Evolutionary conservation across 2,329 filamentous ascomycete species (phyloP).

Genomic region (Botrytis medusae): DNA sequence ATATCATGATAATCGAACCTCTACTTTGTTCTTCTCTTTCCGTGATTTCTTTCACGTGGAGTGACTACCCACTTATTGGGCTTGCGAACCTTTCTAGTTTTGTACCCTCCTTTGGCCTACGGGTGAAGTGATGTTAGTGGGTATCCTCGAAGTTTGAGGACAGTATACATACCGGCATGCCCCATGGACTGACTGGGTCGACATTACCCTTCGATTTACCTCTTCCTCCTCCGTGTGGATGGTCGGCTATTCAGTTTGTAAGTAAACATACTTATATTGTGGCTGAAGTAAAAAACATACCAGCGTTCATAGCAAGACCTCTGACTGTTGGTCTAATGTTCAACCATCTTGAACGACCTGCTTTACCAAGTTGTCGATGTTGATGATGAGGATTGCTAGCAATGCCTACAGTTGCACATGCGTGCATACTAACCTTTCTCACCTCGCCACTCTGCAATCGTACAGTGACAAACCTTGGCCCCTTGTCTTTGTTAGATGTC

Average conservation of each 20-base stretch:
- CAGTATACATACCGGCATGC: constrained; percentile 72
- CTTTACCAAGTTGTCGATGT: constrained; percentile 89
- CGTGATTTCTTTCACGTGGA: constrained; percentile 82
- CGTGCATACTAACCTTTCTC: constrained; percentile 83
- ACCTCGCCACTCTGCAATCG: constrained; percentile 91
- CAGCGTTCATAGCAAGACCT: constrained; percentile 98
- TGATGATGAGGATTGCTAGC: constrained; percentile 92
- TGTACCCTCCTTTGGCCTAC: constrained; percentile 81
- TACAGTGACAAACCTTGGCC: constrained; percentile 77
- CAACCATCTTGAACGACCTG: constrained; percentile 88
- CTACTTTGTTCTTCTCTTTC: constrained; percentile 75
- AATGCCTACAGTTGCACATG: constrained; percentile 90
- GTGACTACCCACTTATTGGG: constrained; percentile 89
- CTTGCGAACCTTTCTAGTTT: constrained; percentile 86
- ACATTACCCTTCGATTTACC: constrained; percentile 99
- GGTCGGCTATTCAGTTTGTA: constrained; percentile 60
- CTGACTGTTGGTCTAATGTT: constrained; percentile 93
- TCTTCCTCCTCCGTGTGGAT: constrained; percentile 97
- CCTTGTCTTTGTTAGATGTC: constrained; percentile 52
- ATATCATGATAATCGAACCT: background rate
- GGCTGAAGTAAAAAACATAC: constrained; percentile 48
- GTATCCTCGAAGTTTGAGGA: constrained; percentile 17
- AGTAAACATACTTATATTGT: constrained; percentile 24
- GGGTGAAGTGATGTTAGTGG: constrained; percentile 18
- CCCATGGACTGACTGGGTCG: constrained; percentile 94